phyloP scores from a whole-genome alignment of 2,329 filamentous ascomycete genomes.

The Sarocladium kiliense region DNA sequence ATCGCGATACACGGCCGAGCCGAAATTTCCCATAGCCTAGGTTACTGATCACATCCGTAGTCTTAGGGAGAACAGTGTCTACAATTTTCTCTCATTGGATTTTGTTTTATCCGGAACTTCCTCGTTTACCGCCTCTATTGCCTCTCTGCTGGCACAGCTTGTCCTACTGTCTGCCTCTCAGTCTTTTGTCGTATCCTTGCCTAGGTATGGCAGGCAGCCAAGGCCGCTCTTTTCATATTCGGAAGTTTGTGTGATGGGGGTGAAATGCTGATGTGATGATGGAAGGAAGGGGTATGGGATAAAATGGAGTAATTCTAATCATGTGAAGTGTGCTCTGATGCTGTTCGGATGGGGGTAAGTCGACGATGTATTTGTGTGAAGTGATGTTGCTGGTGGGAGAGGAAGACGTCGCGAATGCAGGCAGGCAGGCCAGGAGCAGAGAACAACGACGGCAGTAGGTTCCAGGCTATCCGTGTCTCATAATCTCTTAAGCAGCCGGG shows the following conservation, averaged over 20 bases:
- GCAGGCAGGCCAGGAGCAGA: not conserved
- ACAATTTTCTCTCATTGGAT: not conserved
- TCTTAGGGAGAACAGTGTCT: not conserved
- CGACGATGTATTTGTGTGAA: not conserved
- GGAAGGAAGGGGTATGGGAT: not conserved
- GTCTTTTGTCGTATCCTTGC: not conserved
- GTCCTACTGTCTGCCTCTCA: not conserved
- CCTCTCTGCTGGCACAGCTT: not conserved
- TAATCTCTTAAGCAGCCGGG: constrained; percentile 11
- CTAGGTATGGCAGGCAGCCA: not conserved
- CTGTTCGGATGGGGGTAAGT: not conserved
- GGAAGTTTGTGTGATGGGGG: not conserved
- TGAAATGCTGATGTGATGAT: not conserved
- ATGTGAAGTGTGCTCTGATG: not conserved
- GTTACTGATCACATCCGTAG: too few species aligned
- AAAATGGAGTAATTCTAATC: not conserved
- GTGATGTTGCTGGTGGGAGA: not conserved
- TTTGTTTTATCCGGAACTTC: not conserved
- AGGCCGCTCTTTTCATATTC: not conserved
- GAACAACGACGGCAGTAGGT: not conserved
- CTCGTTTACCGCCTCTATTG: not conserved
- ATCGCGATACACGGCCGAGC: too few species aligned
- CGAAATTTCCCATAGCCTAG: too few species aligned
- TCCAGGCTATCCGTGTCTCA: not conserved
- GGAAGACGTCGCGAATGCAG: not conserved